Base-by-base conservation (phyloP, 139 green algal genomes). In the Chlorella sp. region DNA sequence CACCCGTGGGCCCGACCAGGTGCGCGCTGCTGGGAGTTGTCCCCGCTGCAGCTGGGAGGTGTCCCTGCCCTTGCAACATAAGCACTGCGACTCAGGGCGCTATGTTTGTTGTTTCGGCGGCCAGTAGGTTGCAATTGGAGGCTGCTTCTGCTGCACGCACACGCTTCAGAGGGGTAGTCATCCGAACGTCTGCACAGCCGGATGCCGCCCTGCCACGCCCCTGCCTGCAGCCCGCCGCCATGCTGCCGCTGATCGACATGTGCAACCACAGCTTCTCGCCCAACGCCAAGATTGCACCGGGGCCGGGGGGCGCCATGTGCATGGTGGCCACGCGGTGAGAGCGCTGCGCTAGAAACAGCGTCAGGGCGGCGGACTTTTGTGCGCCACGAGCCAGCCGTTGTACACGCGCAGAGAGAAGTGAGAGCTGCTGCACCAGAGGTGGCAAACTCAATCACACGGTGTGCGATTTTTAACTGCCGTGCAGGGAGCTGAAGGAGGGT, bases 211-310 rank as follows among this genome's bases (percentile, higher is more conserved):
- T 28, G 28, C 62, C 44, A 20, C 74, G n/a, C 34, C n/a, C 54
- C 36, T 3, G 24, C 16, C 16, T 51, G 64, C 79, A 75, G 79
- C 79, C 81, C 70, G 54, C 72, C 56, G 80, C 92, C 11, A 86
- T 96, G 89, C 89, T 98, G 73, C 93, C 94, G 0, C 88, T 98
- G 1, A 95, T 98, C 26, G 95, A 96, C 88, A 95, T 98, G 92
- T 88, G 84, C 77, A 98, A 98, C 88, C 95, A 98, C 84, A 90
- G 73, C 32, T 97, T 93, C 40, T 16, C 77, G 0, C 91, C 92
- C 40, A 96, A 96, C 80, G 88, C 69, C 84, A 83, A 82, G 75
- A 73, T 89, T 11, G 58, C 26, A 20, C 36, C 73, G 11, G 73
- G 62, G 17, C 20, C 64, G 7, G 54, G 54, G 22, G 58, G 69